These are phyloP conservation scores for Nematocida parisii DNA, from an alignment of 371 early-diverging fungal genomes.

Conservation along the genomic window DNA sequence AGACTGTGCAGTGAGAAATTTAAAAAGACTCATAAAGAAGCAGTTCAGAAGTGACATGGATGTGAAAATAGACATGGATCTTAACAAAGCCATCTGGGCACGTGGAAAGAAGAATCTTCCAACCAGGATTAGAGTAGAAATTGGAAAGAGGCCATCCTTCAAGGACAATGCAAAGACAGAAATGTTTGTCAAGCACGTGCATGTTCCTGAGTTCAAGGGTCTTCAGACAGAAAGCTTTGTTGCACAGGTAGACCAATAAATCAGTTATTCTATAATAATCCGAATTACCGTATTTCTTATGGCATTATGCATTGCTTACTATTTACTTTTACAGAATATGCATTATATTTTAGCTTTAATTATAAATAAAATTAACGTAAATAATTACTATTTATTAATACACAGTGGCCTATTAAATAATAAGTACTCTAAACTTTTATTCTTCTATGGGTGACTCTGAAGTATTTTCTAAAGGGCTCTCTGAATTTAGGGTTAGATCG, in stretches of 20 bases:
- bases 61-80: slow-evolving; percentile 53
- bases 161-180: slow-evolving; percentile 49
- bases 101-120: slow-evolving; percentile 48
- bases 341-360: too few relatives aligned
- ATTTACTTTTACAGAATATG: too few relatives aligned
- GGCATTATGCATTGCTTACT: not conserved
- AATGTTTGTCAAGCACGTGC: slow-evolving; percentile 15
- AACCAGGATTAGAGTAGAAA: slow-evolving; percentile 57
- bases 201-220: slow-evolving; percentile 22
- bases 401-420: too few relatives aligned
- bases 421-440: too few relatives aligned
- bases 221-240: slow-evolving; percentile 19
- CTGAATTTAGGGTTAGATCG: too few relatives aligned
- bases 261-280: not conserved
- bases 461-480: too few relatives aligned
- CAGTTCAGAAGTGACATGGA: slow-evolving; percentile 50
- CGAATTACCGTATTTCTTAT: not conserved
- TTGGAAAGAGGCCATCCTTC: slow-evolving; percentile 34
- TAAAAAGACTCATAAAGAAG: slow-evolving; percentile 58
- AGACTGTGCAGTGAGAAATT: slow-evolving; percentile 56
- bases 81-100: slow-evolving; percentile 62
- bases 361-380: too few relatives aligned
- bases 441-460: too few relatives aligned
- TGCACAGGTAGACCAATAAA: slow-evolving; percentile 16
- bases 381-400: too few relatives aligned